These are phyloP conservation scores for Staphylotrichum tortipilum DNA, from an alignment of 495 filamentous ascomycete genomes.

Conservation along the genomic window DNA sequence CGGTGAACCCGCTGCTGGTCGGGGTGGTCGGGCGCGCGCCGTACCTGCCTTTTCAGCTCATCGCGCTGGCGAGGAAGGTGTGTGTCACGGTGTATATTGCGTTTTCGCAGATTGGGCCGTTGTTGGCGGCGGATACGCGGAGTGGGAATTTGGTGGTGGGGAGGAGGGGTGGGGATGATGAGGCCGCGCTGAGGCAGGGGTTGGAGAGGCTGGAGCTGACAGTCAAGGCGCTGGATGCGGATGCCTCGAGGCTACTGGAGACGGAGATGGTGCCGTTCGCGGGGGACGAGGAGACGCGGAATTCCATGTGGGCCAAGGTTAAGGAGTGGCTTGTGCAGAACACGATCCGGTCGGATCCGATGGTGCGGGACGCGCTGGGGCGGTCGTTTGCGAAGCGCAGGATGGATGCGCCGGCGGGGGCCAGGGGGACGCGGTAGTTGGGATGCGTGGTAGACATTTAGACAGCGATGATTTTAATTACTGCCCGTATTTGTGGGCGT, in stretches of 20 bases:
- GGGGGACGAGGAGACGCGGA: constrained; percentile 54
- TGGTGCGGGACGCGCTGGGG: constrained; percentile 66
- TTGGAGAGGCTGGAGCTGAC: constrained; percentile 48
- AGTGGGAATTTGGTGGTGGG: constrained; percentile 19
- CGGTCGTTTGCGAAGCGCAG: constrained; percentile 51
- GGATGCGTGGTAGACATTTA: background rate
- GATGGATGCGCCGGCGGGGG: constrained; percentile 46
- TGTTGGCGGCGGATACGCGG: constrained; percentile 39
- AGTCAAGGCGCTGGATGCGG: constrained; percentile 51
- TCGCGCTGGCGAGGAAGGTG: constrained; percentile 67
- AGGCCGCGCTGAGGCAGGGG: constrained; percentile 35
- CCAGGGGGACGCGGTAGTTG: constrained; percentile 40
- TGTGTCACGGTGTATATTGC: constrained; percentile 81
- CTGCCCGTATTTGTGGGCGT: background rate
- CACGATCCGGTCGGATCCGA: constrained; percentile 61
- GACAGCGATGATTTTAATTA: background rate
- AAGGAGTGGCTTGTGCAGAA: constrained; percentile 72
- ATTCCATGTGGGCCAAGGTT: constrained; percentile 53
- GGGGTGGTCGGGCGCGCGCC: constrained; percentile 38
- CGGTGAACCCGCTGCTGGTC: constrained; percentile 56
- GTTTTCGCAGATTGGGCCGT: constrained; percentile 69
- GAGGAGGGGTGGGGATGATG: constrained; percentile 25
- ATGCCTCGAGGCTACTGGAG: constrained; percentile 60
- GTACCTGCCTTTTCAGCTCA: constrained; percentile 82
- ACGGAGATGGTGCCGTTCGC: constrained; percentile 78